These are phyloP conservation scores for Arabis alpina DNA, from an alignment of 345 rosid species.

Conservation along the genomic window DNA sequence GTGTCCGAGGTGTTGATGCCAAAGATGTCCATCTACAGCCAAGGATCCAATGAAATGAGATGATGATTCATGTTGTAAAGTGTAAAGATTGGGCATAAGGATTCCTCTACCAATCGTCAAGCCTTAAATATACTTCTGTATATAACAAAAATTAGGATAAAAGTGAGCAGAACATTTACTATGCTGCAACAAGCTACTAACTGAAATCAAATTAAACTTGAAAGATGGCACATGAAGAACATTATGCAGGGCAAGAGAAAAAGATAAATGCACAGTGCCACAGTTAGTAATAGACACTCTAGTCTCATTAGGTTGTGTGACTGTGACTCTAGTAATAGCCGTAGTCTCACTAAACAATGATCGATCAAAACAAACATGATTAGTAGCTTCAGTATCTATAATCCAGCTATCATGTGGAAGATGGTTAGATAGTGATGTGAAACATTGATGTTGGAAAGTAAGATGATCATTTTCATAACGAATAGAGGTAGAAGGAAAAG, in stretches of 20 bases:
- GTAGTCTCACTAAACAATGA: too few species aligned
- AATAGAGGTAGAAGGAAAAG: too few species aligned
- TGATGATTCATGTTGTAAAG: background rate
- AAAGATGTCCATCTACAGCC: too few species aligned
- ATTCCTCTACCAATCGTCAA: background rate
- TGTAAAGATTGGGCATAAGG: background rate
- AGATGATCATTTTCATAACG: too few species aligned
- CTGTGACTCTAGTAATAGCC: too few species aligned
- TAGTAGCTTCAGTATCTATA: too few species aligned
- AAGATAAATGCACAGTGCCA: background rate
- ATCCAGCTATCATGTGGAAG: too few species aligned
- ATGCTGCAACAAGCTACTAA: background rate
- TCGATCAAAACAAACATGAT: too few species aligned
- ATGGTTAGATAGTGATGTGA: too few species aligned
- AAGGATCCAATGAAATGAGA: background rate
- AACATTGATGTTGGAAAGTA: too few species aligned
- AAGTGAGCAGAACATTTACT: background rate
- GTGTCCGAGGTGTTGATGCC: too few species aligned
- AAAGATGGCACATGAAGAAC: background rate
- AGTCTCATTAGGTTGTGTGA: too few species aligned
- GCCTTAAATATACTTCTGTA: background rate
- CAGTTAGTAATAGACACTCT: background rate
- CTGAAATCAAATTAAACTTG: background rate
- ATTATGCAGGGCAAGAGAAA: background rate
- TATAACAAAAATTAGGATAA: background rate